Conservation (phyloP, 148 eudicot species). For the Polygonum aviculare region DNA sequence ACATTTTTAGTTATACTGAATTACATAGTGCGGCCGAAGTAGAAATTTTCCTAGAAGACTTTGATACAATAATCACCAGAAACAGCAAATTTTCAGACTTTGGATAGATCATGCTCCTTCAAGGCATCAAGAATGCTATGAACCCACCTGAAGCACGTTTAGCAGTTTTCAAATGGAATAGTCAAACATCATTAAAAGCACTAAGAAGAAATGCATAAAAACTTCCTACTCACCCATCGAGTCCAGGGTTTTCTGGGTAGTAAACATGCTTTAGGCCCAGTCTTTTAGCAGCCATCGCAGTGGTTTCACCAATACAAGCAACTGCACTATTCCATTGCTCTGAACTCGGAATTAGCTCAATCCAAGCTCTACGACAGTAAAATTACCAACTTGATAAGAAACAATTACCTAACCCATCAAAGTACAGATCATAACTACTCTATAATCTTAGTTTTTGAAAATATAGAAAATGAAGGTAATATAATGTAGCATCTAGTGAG, state of each 20-base stretch:
- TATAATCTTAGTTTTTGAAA: neutral
- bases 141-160: conserved; percentile 53
- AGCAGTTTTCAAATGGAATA: neutral
- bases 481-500: neutral
- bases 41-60: neutral
- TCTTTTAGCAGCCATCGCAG: conserved; percentile 78
- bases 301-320: conserved; percentile 98
- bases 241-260: conserved; percentile 68
- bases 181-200: conserved; percentile 1
- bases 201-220: neutral
- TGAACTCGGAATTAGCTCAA: conserved; percentile 42
- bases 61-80: neutral
- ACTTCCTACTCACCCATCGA: conserved; percentile 61
- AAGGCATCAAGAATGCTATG: conserved; percentile 72
- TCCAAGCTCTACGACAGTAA: conserved; percentile 60
- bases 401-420: neutral
- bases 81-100: neutral
- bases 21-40: neutral
- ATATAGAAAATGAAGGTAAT: neutral
- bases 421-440: neutral
- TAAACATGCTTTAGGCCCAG: conserved; percentile 65
- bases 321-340: conserved; percentile 47
- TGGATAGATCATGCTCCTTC: conserved; percentile 31
- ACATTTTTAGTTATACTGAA: neutral
- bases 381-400: neutral